Base-by-base conservation (phyloP, 768 basidiomycete genomes). In the Termitomyces sp. region DNA sequence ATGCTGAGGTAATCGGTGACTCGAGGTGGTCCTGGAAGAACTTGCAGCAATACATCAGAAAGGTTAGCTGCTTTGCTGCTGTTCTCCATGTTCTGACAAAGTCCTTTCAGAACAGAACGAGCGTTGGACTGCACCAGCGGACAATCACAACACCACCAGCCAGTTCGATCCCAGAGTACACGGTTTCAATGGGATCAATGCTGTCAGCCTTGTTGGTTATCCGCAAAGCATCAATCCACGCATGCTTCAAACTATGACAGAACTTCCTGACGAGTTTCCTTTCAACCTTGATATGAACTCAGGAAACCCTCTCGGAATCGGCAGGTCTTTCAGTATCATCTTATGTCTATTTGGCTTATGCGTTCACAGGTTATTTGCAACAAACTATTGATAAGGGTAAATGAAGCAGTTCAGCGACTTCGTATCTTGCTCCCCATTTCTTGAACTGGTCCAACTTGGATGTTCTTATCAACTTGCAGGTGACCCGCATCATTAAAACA, bases 91-190 rank as follows among this genome's bases (percentile, higher is more conserved):
- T 34, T 12, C 20, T 49, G 32, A 49, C 33, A 6, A 50, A n/a
- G 12, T 9, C 14, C 8, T 37, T 16, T 12, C 14, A 16, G 22
- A 37, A 18, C 24, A 79, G 77, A 71, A 71, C 61, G 79, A 81
- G 62, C 68, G 63, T 43, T 74, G 68, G 60, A 62, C 62, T 2
- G 60, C 67, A 12, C 76, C 79, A 1, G 69, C 69, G 4, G 77
- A 78, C 53, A 55, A 66, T 18, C 77, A 77, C 56, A 67, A 78
- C 57, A 75, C 67, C 36, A 64, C 65, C 4, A 71, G 72, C 6
- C 67, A 79, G 59, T 75, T 69, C 53, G 63, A 75, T 55, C 76
- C 79, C 0, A 26, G 63, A 0, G 59, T 76, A 10, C 78, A 79
- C 60, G 70, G 75, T 12, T 67, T 65, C 18, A 55, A 64, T 12